Evolutionary conservation across 768 basidiomycete species (phyloP), one percentile per base, ranked within the genome.

Genomic region (Lentinula guzmanii): DNA sequence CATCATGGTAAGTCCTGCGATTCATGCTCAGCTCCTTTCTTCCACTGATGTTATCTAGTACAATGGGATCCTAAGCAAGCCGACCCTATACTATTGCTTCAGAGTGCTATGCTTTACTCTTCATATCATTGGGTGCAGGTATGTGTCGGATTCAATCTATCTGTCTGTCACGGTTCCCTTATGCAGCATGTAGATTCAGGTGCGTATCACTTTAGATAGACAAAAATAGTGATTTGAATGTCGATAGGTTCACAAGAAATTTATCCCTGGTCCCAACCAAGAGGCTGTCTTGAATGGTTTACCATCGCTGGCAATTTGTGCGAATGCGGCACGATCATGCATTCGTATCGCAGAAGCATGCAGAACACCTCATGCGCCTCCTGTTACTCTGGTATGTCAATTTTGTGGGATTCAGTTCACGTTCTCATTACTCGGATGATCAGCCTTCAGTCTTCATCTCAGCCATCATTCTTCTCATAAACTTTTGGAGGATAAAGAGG

Each of bases 131-230:
- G 59, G 59, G 31, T 35, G 10, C 59, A 60, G 41, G 51, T 60
- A 39, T 51, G 4, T 31, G 8, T 16, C 8, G 5, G 5, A 2
- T n/a, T 45, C 1, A 7, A 10, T 18, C 7, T 13, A 75, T 86
- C 52, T 86, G 86, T 68, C 75, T 86, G 39, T 83, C 83, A 28
- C 28, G 3, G 28, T 4, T 86, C 84, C 72, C 81, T 87, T 57
- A 72, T 72, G 3, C 69, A 75, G 9, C 71, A 75, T 10, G 75
- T 76, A 54, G 76, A 76, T 67, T 70, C 74, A 46, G 74, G 74
- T 64, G 73, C 8, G 83, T 85, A 0, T 86, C 87, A 58, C 86
- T 85, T 69, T 79, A 2, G 16, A 45, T 18, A 18, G 4, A 15
- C 10, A 15, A 13, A 21, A 52, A 28, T 16, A 13, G 11, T 50